Evolutionary conservation across 2,329 filamentous ascomycete species (phyloP).

Genomic region (Falciphora oryzae): DNA sequence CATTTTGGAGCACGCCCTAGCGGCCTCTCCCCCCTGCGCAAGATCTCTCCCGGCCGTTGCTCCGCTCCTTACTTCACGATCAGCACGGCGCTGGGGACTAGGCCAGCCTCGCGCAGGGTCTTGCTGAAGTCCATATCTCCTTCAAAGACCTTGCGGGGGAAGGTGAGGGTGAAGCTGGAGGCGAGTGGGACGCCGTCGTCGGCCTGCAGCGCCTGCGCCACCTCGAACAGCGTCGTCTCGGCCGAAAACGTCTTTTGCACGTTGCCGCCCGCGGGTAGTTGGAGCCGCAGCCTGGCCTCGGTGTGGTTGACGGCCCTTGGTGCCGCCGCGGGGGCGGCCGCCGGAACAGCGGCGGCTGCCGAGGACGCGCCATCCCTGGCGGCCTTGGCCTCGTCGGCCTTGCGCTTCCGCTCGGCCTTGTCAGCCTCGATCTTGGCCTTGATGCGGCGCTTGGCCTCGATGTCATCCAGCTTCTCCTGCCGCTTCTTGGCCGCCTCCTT

Average conservation of each 20-base stretch:
- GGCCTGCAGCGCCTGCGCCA: constrained; percentile 67
- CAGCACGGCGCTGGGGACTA: constrained; percentile 86
- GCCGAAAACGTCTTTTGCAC: constrained; percentile 83
- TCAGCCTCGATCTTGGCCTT: constrained; percentile 92
- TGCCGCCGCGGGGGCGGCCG: constrained; percentile 48
- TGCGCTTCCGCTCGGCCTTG: constrained; percentile 80
- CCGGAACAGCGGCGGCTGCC: constrained; percentile 34
- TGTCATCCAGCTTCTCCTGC: constrained; percentile 79
- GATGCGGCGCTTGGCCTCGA: constrained; percentile 81
- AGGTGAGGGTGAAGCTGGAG: constrained; percentile 75
- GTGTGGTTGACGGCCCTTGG: constrained; percentile 68
- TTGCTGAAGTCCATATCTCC: constrained; percentile 72
- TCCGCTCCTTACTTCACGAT: constrained; percentile 14
- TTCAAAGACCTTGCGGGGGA: constrained; percentile 76
- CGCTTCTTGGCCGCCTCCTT: constrained; percentile 86
- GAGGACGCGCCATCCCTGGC: constrained; percentile 67
- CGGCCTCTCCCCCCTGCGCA: background rate
- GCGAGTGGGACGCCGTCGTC: constrained; percentile 64
- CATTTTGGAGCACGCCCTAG: background rate
- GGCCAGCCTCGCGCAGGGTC: constrained; percentile 85
- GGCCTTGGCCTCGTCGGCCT: constrained; percentile 81
- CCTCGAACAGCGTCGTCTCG: constrained; percentile 88
- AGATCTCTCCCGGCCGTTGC: background rate
- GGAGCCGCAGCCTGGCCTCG: constrained; percentile 75
- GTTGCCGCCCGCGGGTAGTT: constrained; percentile 63